Evolutionary conservation across 768 basidiomycete species (phyloP).

Genomic region (Dendrothele bispora): DNA sequence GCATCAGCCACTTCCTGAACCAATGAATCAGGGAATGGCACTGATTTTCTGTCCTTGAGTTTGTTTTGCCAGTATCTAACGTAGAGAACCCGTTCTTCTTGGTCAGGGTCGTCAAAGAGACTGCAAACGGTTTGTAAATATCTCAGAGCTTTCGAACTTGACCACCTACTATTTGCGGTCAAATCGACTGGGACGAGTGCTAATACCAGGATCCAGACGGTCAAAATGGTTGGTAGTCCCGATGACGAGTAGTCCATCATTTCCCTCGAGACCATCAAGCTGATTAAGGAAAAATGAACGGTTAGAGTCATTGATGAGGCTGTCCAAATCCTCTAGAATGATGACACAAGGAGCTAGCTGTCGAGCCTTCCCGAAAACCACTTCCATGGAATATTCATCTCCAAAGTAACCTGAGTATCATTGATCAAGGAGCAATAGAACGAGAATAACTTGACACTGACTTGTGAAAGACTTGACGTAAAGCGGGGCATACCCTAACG

Average conservation of each 20-base stretch:
- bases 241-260: constrained; percentile 78
- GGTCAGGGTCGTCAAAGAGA: constrained; percentile 70
- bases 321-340: constrained; percentile 63
- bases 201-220: constrained; percentile 72
- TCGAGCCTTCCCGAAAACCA: constrained; percentile 73
- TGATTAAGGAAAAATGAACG: constrained; percentile 90
- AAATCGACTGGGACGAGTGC: constrained; percentile 78
- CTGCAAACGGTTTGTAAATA: constrained; percentile 31
- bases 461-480: constrained; percentile 84
- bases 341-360: constrained; percentile 66
- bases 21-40: constrained; percentile 68
- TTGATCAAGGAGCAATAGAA: not conserved
- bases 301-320: constrained; percentile 74
- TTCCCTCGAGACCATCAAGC: constrained; percentile 76
- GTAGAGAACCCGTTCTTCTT: constrained; percentile 65
- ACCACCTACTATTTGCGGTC: constrained; percentile 78
- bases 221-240: constrained; percentile 86
- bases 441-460: constrained; percentile 28
- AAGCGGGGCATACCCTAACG: constrained; percentile 62
- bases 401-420: constrained; percentile 48
- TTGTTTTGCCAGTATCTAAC: constrained; percentile 81
- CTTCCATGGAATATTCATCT: constrained; percentile 66
- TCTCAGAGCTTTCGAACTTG: not conserved
- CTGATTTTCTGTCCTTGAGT: constrained; percentile 56
- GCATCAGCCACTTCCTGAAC: constrained; percentile 55